Evolutionary conservation across 495 filamentous ascomycete genomes (phyloP).

Genomic region (Penicillium maclennaniae): DNA sequence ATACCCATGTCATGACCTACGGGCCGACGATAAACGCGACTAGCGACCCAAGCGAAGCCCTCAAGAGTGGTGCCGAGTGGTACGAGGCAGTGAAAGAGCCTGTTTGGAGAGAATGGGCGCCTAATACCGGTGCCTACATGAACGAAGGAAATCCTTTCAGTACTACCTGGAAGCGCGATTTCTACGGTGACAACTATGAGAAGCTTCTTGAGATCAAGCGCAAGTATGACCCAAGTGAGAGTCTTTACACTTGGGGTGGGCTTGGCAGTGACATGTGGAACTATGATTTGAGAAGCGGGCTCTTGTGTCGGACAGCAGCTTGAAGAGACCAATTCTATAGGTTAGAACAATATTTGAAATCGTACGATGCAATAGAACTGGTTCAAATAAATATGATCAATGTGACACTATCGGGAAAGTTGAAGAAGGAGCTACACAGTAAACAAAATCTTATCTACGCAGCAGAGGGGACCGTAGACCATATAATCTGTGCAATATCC

Average conservation of each 20-base stretch:
- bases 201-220: constrained; percentile 44
- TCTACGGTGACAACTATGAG: constrained; percentile 35
- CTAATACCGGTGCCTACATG: constrained; percentile 22
- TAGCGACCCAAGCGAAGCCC: background rate
- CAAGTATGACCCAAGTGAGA: constrained; percentile 48
- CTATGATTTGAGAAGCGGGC: constrained; percentile 18
- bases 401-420: too few relatives aligned
- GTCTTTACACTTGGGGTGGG: constrained; percentile 33
- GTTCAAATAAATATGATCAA: too few relatives aligned
- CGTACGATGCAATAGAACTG: too few relatives aligned
- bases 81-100: constrained; percentile 14
- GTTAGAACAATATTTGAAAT: too few relatives aligned
- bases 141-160: constrained; percentile 47
- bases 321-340: too few relatives aligned
- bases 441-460: too few relatives aligned
- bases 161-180: constrained; percentile 41
- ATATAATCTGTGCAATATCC: too few relatives aligned
- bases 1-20: constrained; percentile 14
- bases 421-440: too few relatives aligned
- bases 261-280: constrained; percentile 26
- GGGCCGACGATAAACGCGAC: constrained; percentile 11
- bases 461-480: too few relatives aligned
- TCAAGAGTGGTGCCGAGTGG: constrained; percentile 1
- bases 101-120: constrained; percentile 25
- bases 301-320: constrained; percentile 17